Conservation (phyloP, 1,284 basidiomycete species). For the Cryptococcus floricola region DNA sequence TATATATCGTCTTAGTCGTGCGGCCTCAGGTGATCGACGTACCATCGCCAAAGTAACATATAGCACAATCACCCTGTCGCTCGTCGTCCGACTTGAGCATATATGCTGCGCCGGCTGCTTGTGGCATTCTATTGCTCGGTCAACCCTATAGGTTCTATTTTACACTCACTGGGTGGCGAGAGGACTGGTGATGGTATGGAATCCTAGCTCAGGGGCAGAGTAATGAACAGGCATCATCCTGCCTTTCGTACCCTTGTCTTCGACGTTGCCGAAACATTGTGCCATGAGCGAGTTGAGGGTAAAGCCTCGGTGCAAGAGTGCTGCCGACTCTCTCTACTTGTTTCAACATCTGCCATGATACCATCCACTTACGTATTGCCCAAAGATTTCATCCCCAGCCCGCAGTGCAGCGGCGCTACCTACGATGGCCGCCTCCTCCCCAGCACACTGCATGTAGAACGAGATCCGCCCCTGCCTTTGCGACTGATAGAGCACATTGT, state of each 20-base stretch:
- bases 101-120: slow-evolving; percentile 89
- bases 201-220: slow-evolving; percentile 76
- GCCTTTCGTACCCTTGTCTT: slow-evolving; percentile 78
- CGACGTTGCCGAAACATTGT: slow-evolving; percentile 80
- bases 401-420: slow-evolving; percentile 83
- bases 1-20: slow-evolving; percentile 2
- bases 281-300: slow-evolving; percentile 69
- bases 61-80: slow-evolving; percentile 72
- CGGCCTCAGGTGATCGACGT: slow-evolving; percentile 3
- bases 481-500: slow-evolving; percentile 84
- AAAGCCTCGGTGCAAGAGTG: slow-evolving; percentile 83
- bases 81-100: slow-evolving; percentile 75
- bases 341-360: neutral
- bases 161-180: slow-evolving; percentile 70
- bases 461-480: slow-evolving; percentile 91
- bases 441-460: slow-evolving; percentile 73
- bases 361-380: slow-evolving; percentile 52
- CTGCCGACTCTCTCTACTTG: slow-evolving; percentile 77
- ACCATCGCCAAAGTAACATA: slow-evolving; percentile 82
- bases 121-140: slow-evolving; percentile 60
- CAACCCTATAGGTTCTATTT: neutral
- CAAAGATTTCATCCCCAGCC: slow-evolving; percentile 68
- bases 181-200: slow-evolving; percentile 89
- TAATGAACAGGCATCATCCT: slow-evolving; percentile 90
- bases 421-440: slow-evolving; percentile 87